Evolutionary conservation across 2,329 filamentous ascomycete species (phyloP).

Genomic region (Plenodomus tracheiphilus): DNA sequence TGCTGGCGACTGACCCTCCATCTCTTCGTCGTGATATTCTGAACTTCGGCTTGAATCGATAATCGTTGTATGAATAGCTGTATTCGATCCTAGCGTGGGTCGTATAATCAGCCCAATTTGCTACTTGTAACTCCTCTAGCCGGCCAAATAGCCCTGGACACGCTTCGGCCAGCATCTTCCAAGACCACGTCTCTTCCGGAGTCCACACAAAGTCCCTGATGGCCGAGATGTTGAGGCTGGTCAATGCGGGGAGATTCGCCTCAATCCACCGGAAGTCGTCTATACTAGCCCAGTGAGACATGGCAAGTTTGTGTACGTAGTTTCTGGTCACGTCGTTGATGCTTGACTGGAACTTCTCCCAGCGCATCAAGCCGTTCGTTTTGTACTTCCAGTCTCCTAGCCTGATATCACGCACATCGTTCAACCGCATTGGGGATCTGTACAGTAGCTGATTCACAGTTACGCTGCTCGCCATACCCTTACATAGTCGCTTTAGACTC

Average conservation of each 20-base stretch:
- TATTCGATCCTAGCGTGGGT: slow-evolving; percentile 43
- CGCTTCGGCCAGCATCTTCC: slow-evolving; percentile 37
- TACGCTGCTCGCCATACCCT: slow-evolving; percentile 35
- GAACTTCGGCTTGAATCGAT: slow-evolving; percentile 41
- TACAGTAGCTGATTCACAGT: slow-evolving; percentile 39
- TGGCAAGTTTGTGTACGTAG: slow-evolving; percentile 40
- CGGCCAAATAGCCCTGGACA: slow-evolving; percentile 37
- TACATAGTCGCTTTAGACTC: slow-evolving; percentile 39
- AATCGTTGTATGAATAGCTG: slow-evolving; percentile 43
- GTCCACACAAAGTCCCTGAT: slow-evolving; percentile 46
- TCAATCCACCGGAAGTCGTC: slow-evolving; percentile 44
- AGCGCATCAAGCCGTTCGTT: slow-evolving; percentile 28
- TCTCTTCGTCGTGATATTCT: slow-evolving; percentile 39
- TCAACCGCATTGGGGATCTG: slow-evolving; percentile 35
- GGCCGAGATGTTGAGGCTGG: slow-evolving; percentile 37
- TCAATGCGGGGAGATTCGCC: slow-evolving; percentile 40
- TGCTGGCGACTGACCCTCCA: slow-evolving; percentile 38
- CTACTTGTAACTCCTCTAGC: slow-evolving; percentile 39
- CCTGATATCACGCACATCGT: slow-evolving; percentile 36
- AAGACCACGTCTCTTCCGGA: slow-evolving; percentile 43
- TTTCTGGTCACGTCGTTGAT: slow-evolving; percentile 37
- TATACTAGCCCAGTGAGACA: slow-evolving; percentile 42
- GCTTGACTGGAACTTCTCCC: slow-evolving; percentile 36
- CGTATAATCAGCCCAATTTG: slow-evolving; percentile 44
- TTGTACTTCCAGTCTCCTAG: slow-evolving; percentile 42